Evolutionary conservation across 73 alveolate species (phyloP).

Genomic region (Paraurostyla sp.): DNA sequence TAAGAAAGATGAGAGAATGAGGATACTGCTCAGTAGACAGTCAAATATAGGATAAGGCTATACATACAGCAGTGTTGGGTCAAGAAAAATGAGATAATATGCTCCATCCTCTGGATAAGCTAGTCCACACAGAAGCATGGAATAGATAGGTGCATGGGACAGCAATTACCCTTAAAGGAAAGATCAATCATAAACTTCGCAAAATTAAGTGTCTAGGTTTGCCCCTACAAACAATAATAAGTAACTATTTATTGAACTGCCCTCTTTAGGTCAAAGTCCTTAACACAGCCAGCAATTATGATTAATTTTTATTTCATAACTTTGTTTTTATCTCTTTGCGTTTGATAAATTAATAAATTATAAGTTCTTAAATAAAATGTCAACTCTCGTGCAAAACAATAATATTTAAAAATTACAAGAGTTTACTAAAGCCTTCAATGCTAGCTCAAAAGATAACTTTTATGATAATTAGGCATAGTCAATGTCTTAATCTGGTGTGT

Average conservation of each 20-base stretch:
- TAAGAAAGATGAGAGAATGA: neutral
- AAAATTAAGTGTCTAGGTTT: too few relatives aligned
- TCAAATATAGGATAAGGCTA: neutral
- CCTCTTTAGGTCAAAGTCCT: too few relatives aligned
- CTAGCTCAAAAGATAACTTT: neutral
- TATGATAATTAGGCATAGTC: constrained; percentile 9
- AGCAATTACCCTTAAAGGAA: too few relatives aligned
- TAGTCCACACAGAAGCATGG: neutral
- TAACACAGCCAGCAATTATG: too few relatives aligned
- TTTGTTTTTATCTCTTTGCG: too few relatives aligned
- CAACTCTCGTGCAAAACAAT: neutral
- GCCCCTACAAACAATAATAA: too few relatives aligned
- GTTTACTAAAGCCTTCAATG: constrained; percentile 1
- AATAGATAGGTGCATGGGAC: neutral
- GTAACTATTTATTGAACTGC: too few relatives aligned
- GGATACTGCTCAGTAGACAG: neutral
- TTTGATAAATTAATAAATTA: neutral
- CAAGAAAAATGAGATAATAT: neutral
- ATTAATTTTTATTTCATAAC: too few relatives aligned
- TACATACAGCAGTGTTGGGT: neutral
- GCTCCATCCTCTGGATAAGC: neutral
- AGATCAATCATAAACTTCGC: too few relatives aligned
- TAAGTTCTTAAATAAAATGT: constrained; percentile 3
- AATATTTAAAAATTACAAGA: neutral
- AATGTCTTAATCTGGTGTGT: neutral